Conservation (phyloP, 495 filamentous ascomycete species). For the Sphaerosporella brunnea region DNA sequence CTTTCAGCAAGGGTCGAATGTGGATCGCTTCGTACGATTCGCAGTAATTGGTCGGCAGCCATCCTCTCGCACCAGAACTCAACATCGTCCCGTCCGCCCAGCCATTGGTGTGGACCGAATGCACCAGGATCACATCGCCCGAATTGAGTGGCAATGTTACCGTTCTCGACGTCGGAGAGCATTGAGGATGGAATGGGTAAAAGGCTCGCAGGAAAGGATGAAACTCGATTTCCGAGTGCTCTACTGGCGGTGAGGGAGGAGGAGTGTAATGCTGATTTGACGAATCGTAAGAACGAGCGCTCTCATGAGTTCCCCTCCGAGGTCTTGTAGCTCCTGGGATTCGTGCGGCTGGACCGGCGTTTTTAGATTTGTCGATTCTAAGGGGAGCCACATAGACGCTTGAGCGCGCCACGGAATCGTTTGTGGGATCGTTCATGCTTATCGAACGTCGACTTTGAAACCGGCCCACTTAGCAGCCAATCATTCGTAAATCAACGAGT, state of each 20-base stretch:
- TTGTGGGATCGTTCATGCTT: slow-evolving; percentile 5
- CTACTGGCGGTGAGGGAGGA: slow-evolving; percentile 47
- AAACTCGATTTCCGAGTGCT: slow-evolving; percentile 44
- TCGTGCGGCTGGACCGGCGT: slow-evolving; percentile 17
- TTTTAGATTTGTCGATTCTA: slow-evolving; percentile 47
- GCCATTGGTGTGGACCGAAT: slow-evolving; percentile 94
- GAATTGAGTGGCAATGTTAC: slow-evolving; percentile 75
- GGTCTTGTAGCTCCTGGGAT: slow-evolving; percentile 8
- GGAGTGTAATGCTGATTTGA: slow-evolving; percentile 44
- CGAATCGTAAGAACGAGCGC: slow-evolving; percentile 28
- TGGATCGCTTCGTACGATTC: slow-evolving; percentile 76
- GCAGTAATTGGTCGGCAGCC: slow-evolving; percentile 98
- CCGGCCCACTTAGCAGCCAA: neutral
- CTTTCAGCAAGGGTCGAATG: slow-evolving; percentile 69
- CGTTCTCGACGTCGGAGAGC: slow-evolving; percentile 47
- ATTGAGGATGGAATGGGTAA: slow-evolving; percentile 72
- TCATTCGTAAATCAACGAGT: slow-evolving; percentile 7
- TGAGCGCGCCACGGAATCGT: slow-evolving; percentile 26
- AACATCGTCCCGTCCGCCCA: slow-evolving; percentile 98
- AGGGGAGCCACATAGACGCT: slow-evolving; percentile 59
- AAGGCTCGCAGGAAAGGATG: slow-evolving; percentile 94
- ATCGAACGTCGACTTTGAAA: slow-evolving; percentile 3
- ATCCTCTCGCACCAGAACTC: slow-evolving; percentile 72
- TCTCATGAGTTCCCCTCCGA: slow-evolving; percentile 27
- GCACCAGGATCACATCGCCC: slow-evolving; percentile 84